Percentiles rank a stretch among this genome's conserved stretches.
Conservation (phyloP, 2,329 filamentous ascomycete species). For the Nemania sp. region DNA sequence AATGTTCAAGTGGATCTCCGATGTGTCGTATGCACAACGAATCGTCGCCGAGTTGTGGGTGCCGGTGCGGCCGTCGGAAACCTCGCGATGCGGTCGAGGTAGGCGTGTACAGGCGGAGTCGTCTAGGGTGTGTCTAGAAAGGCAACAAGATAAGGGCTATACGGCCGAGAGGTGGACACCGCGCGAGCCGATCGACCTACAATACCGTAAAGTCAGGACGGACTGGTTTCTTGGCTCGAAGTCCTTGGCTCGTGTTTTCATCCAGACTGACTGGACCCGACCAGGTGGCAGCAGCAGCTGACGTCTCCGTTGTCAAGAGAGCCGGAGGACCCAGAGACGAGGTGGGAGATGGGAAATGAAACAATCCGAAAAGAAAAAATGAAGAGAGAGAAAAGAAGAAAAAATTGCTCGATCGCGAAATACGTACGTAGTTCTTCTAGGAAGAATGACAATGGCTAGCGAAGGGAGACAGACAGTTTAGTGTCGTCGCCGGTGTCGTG, state of each 20-base stretch:
- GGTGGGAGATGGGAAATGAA: conserved; percentile 1
- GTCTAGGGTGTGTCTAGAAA: conserved; percentile 19
- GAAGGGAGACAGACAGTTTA: conserved; percentile 1
- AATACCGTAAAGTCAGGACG: neutral
- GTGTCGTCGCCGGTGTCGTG: conserved; percentile 9
- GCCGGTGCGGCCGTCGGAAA: conserved; percentile 34
- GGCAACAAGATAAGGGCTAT: conserved; percentile 25
- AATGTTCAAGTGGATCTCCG: conserved; percentile 28
- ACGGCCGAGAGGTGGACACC: conserved; percentile 25
- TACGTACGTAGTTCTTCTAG: conserved; percentile 24
- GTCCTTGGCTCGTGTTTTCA: conserved; percentile 13
- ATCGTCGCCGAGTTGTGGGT: conserved; percentile 39
- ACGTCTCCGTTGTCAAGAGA: conserved; percentile 26
- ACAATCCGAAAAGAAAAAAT: neutral
- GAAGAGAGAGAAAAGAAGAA: conserved; percentile 13
- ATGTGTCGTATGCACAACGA: conserved; percentile 34
- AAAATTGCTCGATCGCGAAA: conserved; percentile 26
- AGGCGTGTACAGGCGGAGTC: conserved; percentile 10
- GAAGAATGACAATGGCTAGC: conserved; percentile 21
- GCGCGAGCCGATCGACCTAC: conserved; percentile 23
- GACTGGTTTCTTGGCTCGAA: neutral
- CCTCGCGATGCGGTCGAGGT: conserved; percentile 25
- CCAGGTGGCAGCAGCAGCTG: conserved; percentile 30
- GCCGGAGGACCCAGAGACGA: neutral
- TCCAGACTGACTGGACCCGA: conserved; percentile 27